Conservation (phyloP, 139 green algal species). For the Micractinium conductrix region DNA sequence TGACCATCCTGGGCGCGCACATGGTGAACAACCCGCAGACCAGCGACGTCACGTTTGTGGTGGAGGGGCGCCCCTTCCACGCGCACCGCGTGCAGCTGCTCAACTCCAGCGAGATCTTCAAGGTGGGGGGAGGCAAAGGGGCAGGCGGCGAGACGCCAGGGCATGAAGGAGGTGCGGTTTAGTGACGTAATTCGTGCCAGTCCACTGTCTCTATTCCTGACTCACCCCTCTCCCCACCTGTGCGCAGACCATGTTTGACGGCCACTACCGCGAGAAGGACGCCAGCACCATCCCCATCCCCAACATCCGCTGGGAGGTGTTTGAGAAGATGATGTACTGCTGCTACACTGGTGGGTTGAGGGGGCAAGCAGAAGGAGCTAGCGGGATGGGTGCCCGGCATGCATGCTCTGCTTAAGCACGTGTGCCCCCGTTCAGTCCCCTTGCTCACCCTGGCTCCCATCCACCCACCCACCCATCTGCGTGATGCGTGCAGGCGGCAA, state of each 20-base stretch:
- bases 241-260: constrained; percentile 96
- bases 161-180: no score
- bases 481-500: constrained; percentile 47
- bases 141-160: no score
- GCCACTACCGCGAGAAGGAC: constrained; percentile 88
- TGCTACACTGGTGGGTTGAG: constrained; percentile 86
- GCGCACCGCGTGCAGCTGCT: constrained; percentile 93
- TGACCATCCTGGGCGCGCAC: constrained; percentile 6
- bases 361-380: not conserved
- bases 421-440: not conserved
- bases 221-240: no score
- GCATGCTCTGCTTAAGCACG: not conserved
- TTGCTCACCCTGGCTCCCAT: not conserved
- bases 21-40: constrained; percentile 90
- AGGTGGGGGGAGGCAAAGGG: no score
- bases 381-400: not conserved
- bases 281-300: constrained; percentile 90
- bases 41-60: constrained; percentile 93
- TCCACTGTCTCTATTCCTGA: no score
- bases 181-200: no score
- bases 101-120: constrained; percentile 90
- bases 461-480: not conserved
- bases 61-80: constrained; percentile 90
- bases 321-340: constrained; percentile 92
- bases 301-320: constrained; percentile 89